phyloP scores from a whole-genome alignment of 306 rosid species.

The Malus sylvestris region DNA sequence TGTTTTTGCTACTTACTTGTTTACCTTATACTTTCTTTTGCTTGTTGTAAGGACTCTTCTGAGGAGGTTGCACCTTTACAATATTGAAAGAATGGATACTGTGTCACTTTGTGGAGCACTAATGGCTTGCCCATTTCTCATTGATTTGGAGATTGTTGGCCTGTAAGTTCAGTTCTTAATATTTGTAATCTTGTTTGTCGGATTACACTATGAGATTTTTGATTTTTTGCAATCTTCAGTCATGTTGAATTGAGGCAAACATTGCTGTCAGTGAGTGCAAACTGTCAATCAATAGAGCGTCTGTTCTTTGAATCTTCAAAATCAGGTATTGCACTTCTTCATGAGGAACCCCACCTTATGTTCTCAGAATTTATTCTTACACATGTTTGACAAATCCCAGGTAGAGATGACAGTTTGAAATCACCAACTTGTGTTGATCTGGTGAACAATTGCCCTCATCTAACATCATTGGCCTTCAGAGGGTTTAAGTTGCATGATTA shows the following conservation, averaged over 20 bases:
- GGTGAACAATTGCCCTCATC: constrained; percentile 66
- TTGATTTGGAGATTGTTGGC: constrained; percentile 94
- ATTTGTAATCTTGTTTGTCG: constrained; percentile 15
- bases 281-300: constrained; percentile 81
- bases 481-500: constrained; percentile 91
- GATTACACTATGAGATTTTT: constrained; percentile 5
- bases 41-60: constrained; percentile 53
- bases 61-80: constrained; percentile 83
- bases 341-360: constrained; percentile 9
- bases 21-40: constrained; percentile 17
- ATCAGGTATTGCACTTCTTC: constrained; percentile 48
- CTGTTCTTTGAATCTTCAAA: constrained; percentile 87
- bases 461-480: constrained; percentile 81
- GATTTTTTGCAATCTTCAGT: constrained; percentile 30
- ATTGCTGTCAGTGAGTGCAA: constrained; percentile 70
- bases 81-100: constrained; percentile 86
- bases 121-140: constrained; percentile 78
- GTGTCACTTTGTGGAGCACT: constrained; percentile 70
- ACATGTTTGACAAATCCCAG: constrained; percentile 37
- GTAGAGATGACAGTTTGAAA: constrained; percentile 98
- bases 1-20: neutral
- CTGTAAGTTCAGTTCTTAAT: constrained; percentile 51
- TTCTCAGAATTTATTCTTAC: constrained; percentile 25
- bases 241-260: constrained; percentile 96
- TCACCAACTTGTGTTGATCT: constrained; percentile 67